Evolutionary conservation across 1,284 basidiomycete species (phyloP).

Genomic region (Sanghuangporus baumii): DNA sequence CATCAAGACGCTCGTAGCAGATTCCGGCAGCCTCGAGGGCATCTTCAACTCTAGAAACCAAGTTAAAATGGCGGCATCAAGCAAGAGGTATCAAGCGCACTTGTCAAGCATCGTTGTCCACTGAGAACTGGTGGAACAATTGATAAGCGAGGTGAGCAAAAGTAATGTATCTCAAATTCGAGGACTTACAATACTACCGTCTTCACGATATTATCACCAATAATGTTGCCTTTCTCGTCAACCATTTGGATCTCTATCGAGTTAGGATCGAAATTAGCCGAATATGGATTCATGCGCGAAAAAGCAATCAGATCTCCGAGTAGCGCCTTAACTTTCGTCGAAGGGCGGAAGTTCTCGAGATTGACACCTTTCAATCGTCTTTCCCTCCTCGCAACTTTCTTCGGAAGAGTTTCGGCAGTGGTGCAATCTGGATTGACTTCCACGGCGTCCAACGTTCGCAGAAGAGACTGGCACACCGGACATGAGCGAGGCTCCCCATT

Average conservation of each 20-base stretch:
- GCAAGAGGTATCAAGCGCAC: slow-evolving; percentile 34
- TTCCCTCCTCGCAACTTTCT: slow-evolving; percentile 64
- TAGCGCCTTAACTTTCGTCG: slow-evolving; percentile 82
- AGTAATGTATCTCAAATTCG: slow-evolving; percentile 3
- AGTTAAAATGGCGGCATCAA: slow-evolving; percentile 17
- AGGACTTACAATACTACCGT: slow-evolving; percentile 85
- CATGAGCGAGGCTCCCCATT: slow-evolving; percentile 59
- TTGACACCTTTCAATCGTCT: slow-evolving; percentile 53
- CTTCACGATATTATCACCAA: slow-evolving; percentile 70
- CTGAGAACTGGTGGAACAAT: slow-evolving; percentile 59
- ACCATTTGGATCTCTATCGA: slow-evolving; percentile 68
- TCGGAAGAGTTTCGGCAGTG: slow-evolving; percentile 36
- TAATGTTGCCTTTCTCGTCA: slow-evolving; percentile 64
- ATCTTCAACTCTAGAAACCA: slow-evolving; percentile 67
- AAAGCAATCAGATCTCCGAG: slow-evolving; percentile 70
- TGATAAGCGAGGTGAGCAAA: slow-evolving; percentile 2
- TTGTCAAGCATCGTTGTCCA: slow-evolving; percentile 97
- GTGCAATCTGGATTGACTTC: slow-evolving; percentile 61
- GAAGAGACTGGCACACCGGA: slow-evolving; percentile 64
- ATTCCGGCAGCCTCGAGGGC: slow-evolving; percentile 80
- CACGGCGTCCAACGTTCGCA: slow-evolving; percentile 64
- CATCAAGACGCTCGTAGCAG: slow-evolving; percentile 87
- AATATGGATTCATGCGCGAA: slow-evolving; percentile 77
- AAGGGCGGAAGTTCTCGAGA: slow-evolving; percentile 63
- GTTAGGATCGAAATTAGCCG: slow-evolving; percentile 75